Conservation (phyloP, 305 asterid species). For the Andrographis paniculata region DNA sequence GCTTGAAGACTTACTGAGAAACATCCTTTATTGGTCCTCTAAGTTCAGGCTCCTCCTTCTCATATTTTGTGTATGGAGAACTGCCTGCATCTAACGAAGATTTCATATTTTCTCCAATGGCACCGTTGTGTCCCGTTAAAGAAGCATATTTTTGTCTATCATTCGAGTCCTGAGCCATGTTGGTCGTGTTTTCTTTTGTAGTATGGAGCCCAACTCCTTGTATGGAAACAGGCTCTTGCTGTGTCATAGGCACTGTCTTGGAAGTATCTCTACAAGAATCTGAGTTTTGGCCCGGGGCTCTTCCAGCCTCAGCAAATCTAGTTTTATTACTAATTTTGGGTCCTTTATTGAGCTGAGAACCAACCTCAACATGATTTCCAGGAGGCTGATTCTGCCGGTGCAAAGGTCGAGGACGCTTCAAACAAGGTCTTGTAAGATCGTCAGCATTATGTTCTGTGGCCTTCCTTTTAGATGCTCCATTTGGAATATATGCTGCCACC, state of each 20-base stretch:
- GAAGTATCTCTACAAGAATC: constrained; percentile 40
- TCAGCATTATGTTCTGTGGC: constrained; percentile 35
- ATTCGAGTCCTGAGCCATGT: constrained; percentile 37
- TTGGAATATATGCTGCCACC: constrained; percentile 31
- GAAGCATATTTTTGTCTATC: constrained; percentile 52
- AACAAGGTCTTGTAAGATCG: constrained; percentile 43
- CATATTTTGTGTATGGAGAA: constrained; percentile 61
- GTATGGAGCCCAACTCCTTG: constrained; percentile 34
- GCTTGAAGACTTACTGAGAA: constrained; percentile 57
- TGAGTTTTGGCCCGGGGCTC: constrained; percentile 28
- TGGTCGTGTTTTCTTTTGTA: constrained; percentile 48
- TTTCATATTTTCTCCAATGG: constrained; percentile 45
- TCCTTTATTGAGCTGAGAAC: constrained; percentile 30
- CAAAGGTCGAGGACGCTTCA: constrained; percentile 36
- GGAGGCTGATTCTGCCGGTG: constrained; percentile 38
- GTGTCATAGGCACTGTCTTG: constrained; percentile 33
- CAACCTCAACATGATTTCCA: constrained; percentile 37
- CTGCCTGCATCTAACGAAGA: constrained; percentile 61
- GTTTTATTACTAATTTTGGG: constrained; percentile 36
- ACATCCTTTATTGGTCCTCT: constrained; percentile 71
- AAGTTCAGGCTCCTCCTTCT: constrained; percentile 79
- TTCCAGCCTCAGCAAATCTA: constrained; percentile 40
- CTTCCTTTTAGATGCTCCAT: constrained; percentile 48
- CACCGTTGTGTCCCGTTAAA: constrained; percentile 43
- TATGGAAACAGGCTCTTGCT: constrained; percentile 38